These are phyloP conservation scores for Pyrenula aspistea DNA, from an alignment of 495 filamentous ascomycete genomes.

Conservation along the genomic window DNA sequence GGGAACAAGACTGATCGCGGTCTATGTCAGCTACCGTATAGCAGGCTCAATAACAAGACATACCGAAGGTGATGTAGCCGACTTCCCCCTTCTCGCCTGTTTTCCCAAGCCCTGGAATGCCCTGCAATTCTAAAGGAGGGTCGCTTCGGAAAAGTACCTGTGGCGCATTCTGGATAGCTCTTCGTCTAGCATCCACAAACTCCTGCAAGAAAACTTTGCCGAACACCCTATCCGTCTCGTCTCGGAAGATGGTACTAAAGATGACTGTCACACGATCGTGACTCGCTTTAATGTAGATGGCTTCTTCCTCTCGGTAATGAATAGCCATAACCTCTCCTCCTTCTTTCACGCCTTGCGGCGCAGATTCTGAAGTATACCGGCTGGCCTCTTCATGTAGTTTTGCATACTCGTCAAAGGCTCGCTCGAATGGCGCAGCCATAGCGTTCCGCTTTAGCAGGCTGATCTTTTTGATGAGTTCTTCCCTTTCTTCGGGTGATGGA, in stretches of 20 bases:
- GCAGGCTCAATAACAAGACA: slow-evolving; percentile 5
- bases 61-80: slow-evolving; percentile 97
- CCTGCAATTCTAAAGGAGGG: slow-evolving; percentile 80
- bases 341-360: slow-evolving; percentile 76
- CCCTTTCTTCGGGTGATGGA: slow-evolving; percentile 62
- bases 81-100: slow-evolving; percentile 61
- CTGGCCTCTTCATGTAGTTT: slow-evolving; percentile 74
- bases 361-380: slow-evolving; percentile 81
- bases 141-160: slow-evolving; percentile 97
- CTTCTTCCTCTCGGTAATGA: slow-evolving; percentile 96
- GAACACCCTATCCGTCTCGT: slow-evolving; percentile 94
- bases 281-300: slow-evolving; percentile 98
- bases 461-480: slow-evolving; percentile 74
- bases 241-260: slow-evolving; percentile 94
- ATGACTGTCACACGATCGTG: slow-evolving; percentile 96
- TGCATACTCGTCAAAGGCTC: slow-evolving; percentile 87
- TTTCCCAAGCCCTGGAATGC: slow-evolving; percentile 67
- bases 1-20: slow-evolving; percentile 78
- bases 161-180: slow-evolving; percentile 94
- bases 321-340: slow-evolving; percentile 91
- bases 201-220: slow-evolving; percentile 93
- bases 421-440: slow-evolving; percentile 96
- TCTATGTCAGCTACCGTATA: slow-evolving; percentile 6
- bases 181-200: slow-evolving; percentile 89
- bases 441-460: slow-evolving; percentile 90